phyloP scores from a whole-genome alignment of 179 eudicot genomes.

The Corrigiola litoralis region DNA sequence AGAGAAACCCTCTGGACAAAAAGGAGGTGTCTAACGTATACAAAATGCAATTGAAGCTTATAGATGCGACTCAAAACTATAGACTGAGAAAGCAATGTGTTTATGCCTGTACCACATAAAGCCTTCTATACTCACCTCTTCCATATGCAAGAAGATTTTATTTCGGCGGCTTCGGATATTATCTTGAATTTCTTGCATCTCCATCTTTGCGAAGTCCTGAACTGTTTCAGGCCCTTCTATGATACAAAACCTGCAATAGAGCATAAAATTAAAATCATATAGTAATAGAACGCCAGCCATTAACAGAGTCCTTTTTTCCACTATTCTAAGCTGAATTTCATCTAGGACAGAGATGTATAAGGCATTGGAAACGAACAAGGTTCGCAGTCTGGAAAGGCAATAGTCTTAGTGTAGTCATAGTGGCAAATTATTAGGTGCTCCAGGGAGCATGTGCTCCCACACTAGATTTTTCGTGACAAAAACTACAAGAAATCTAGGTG shows the following conservation, averaged over 20 bases:
- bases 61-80: neutral
- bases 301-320: too few species aligned
- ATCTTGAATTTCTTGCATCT: slow-evolving; percentile 71
- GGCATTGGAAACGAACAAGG: neutral
- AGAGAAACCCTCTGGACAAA: too few species aligned
- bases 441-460: too few species aligned
- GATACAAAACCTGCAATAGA: slow-evolving; percentile 68
- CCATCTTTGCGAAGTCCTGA: slow-evolving; percentile 78
- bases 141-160: slow-evolving; percentile 86
- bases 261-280: neutral
- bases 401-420: too few species aligned
- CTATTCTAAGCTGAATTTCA: neutral
- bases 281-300: too few species aligned
- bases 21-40: too few species aligned
- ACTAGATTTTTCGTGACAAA: too few species aligned
- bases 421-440: too few species aligned
- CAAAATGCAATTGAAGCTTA: too few species aligned
- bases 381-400: neutral
- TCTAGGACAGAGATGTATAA: neutral
- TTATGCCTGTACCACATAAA: neutral
- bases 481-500: too few species aligned
- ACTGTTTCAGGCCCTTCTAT: slow-evolving; percentile 95
- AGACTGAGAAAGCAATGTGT: neutral
- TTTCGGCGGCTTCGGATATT: slow-evolving; percentile 75
- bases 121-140: slow-evolving; percentile 51